These are phyloP conservation scores for Tylopilus felleus DNA, from an alignment of 768 basidiomycete species.

Conservation along the genomic window DNA sequence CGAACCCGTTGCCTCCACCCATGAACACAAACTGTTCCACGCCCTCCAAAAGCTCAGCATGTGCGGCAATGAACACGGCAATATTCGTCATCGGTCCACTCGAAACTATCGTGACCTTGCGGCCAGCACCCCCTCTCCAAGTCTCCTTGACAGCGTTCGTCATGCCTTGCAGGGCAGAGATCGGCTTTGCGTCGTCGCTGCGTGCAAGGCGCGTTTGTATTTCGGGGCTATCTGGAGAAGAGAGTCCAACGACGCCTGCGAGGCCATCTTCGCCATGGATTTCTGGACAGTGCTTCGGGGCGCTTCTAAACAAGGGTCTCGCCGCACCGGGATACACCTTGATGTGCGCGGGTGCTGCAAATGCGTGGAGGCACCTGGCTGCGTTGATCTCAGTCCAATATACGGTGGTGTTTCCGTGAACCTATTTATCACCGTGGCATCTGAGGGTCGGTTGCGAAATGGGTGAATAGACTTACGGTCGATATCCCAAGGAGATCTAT, in stretches of 20 bases:
- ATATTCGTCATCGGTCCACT: constrained; percentile 86
- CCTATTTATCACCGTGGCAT: constrained; percentile 39
- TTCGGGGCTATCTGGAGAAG: constrained; percentile 42
- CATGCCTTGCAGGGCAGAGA: constrained; percentile 70
- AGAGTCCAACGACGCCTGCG: constrained; percentile 79
- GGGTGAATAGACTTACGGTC: constrained; percentile 47
- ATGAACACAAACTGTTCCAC: constrained; percentile 63
- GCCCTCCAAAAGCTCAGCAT: constrained; percentile 50
- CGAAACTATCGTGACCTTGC: constrained; percentile 66
- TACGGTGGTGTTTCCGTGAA: constrained; percentile 74
- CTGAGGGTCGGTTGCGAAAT: background rate
- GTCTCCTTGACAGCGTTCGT: constrained; percentile 46
- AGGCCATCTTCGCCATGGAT: constrained; percentile 85
- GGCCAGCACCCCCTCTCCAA: constrained; percentile 58
- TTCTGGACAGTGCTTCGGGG: constrained; percentile 61
- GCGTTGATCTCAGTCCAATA: constrained; percentile 69
- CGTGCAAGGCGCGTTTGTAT: constrained; percentile 50
- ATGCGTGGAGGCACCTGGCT: constrained; percentile 71
- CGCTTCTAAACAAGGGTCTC: constrained; percentile 59
- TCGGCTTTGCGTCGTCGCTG: constrained; percentile 37
- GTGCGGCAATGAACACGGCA: constrained; percentile 58
- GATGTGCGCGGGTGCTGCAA: constrained; percentile 56
- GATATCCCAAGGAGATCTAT: constrained; percentile 79
- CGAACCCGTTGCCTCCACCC: constrained; percentile 87
- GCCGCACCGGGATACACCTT: constrained; percentile 67